A percentile compares a stretch with the other conserved stretches of the same genome.
phyloP scores from a whole-genome alignment of 2,329 filamentous ascomycete genomes.

The Lecanicillium sp. region DNA sequence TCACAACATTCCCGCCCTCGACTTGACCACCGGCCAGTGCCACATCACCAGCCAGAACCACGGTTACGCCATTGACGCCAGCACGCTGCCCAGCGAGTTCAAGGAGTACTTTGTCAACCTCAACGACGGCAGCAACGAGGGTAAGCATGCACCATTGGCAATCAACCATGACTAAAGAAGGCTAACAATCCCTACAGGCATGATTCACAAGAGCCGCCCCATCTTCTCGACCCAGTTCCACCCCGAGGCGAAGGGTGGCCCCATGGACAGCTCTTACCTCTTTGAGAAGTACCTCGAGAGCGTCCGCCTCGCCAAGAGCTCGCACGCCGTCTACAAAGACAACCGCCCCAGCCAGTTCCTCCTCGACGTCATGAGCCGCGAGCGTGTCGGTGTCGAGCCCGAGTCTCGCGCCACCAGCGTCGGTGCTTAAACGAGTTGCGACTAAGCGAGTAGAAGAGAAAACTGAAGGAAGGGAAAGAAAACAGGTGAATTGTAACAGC shows the following conservation, averaged over 20 bases:
- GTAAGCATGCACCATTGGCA: slow-evolving; percentile 29
- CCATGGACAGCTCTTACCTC: slow-evolving; percentile 89
- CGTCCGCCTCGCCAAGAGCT: slow-evolving; percentile 82
- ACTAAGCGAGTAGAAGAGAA: no score
- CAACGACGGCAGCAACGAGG: slow-evolving; percentile 96
- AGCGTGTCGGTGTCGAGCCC: slow-evolving; percentile 84
- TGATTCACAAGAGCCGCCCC: slow-evolving; percentile 92
- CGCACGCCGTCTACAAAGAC: slow-evolving; percentile 72
- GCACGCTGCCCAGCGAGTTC: slow-evolving; percentile 77
- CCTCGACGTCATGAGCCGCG: slow-evolving; percentile 86
- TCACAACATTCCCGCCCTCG: slow-evolving; percentile 94
- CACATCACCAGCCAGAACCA: slow-evolving; percentile 99
- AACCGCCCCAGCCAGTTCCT: slow-evolving; percentile 83
- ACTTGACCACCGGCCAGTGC: slow-evolving; percentile 92
- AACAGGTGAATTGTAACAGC: no score
- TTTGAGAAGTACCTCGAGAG: slow-evolving; percentile 95
- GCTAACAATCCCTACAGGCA: slow-evolving; percentile 37
- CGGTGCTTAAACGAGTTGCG: no score
- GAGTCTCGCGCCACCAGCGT: slow-evolving; percentile 9
- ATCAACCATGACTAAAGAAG: no score
- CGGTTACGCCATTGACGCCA: slow-evolving; percentile 87
- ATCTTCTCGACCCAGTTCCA: slow-evolving; percentile 99
- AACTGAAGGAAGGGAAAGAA: background rate
- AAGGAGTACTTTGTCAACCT: slow-evolving; percentile 98
- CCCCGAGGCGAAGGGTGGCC: slow-evolving; percentile 94